Evolutionary conservation across 805 yeast genomes (phyloP), one percentile per base, ranked within the genome.

Genomic region (Sporopachydermia lactativora): DNA sequence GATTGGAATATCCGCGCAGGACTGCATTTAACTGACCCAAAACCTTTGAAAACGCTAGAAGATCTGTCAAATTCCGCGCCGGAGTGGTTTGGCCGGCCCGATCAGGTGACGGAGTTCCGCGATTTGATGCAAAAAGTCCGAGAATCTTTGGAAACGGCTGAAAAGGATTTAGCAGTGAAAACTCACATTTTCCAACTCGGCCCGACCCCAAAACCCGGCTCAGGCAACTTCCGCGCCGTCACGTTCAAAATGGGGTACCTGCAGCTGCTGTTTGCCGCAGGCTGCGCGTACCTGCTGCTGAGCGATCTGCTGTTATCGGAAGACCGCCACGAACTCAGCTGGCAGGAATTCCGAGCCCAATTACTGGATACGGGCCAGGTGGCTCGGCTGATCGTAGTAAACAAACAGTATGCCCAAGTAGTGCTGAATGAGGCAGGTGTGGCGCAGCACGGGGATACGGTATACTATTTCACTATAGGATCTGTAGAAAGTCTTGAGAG

Each of bases 401-500:
- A 92, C 62, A 80, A 81, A 51, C 65, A 73, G 8, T 68, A 70
- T 38, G 98, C 85, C 4, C 71, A 78, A 41, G 81, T 89, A 2
- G 76, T 73, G 15, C 62, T 84, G 43, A 75, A 71, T 49, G 77
- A 73, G 11, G 67, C 65, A 42, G 81, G 81, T n/a, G 66, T 66
- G 43, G 58, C 62, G 3, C 51, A 53, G n/a, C 52, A 53, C n/a
- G 62, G 65, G 4, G 45, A 51, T 13, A 59, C 51, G 42, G 59
- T 59, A 17, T 68, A 65, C 39, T 71, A 60, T 49, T 92, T 92
- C 65, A 72, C 76, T 11, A 83, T 92, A 51, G 98, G 98, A 5
- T 80, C 94, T 1, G 75, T 88, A 16, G 96, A 86, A 41, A 67
- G 76, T 19, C 92, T 92, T 59, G 98, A 92, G 59, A 75, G 74